Base-by-base conservation (phyloP, 2,329 filamentous ascomycete genomes). In the Didymella glomerata region DNA sequence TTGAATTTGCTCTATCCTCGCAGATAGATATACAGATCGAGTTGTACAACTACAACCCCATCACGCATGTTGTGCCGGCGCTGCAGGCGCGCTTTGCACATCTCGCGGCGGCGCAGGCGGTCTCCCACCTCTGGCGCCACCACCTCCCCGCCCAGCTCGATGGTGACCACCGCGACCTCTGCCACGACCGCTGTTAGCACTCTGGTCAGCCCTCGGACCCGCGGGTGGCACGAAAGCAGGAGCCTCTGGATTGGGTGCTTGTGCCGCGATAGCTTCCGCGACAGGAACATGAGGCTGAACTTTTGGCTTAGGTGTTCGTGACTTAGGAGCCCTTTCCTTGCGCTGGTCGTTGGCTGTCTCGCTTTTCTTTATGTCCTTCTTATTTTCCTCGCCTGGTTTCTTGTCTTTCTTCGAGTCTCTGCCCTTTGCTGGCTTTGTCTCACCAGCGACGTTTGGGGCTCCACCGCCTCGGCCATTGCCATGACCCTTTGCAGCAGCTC, bases 391-490 rank as follows among this genome's bases (percentile, higher is more conserved):
- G 42, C 11, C 3, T 14, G 40, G 4, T 52, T 59, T 47, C 36
- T 27, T 48, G 11, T 36, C 38, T 40, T 71, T 75, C 8, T 53
- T 60, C 18, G 65, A 68, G 1, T 56, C 55, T 38, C 68, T 70
- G 32, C 8, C 3, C 49, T 58, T 48, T 30, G 45, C 11, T 3
- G 53, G 38, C 30, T 42, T 44, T 8, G 8, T 22, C 13, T 38
- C 44, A 3, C 30, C n/a, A 5, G 25, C 27, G 3, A 32, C 40
- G 20, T 42, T 36, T n/a, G 34, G 14, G 9, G 61, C 54, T 49
- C 71, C 68, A 20, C 68, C 67, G 27, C 69, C 68, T 6, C 72
- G 63, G 22, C 59, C 63, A n/a, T 68, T 74, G 2, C 74, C 71
- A 40, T 69, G 63, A 3, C 68, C 72, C 13, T 72, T 65, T 14